These are phyloP conservation scores for Cladobotryum protrusum DNA, from an alignment of 2,329 filamentous ascomycete genomes.

Conservation along the genomic window DNA sequence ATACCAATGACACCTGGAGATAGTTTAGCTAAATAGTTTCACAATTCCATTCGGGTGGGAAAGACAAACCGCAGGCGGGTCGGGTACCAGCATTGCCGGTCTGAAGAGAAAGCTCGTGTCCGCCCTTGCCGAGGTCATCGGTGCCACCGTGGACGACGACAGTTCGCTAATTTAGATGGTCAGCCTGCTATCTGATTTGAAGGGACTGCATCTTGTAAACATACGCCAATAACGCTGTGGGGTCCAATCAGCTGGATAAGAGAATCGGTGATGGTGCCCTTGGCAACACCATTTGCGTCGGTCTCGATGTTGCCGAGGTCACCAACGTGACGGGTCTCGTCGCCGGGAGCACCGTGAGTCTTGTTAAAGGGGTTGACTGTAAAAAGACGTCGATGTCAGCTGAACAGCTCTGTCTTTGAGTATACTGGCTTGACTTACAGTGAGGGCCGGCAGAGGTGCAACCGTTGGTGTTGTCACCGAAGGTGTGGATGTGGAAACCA, in stretches of 20 bases:
- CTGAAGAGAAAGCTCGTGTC: conserved; percentile 92
- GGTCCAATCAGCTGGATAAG: conserved; percentile 93
- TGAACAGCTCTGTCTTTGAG: not conserved
- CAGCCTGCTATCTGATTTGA: not conserved
- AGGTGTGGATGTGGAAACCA: conserved; percentile 98
- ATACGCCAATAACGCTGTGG: conserved; percentile 87
- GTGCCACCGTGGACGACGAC: conserved; percentile 92
- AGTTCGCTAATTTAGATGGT: conserved; percentile 60
- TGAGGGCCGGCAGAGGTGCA: conserved; percentile 98
- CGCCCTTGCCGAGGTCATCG: conserved; percentile 92
- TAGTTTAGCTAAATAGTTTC: conserved; percentile 6
- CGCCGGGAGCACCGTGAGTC: conserved; percentile 80
- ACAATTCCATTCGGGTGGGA: not conserved
- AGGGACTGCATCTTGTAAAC: conserved; percentile 17
- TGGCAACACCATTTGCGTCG: conserved; percentile 83
- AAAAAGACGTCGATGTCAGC: conserved; percentile 9
- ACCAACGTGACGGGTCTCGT: conserved; percentile 86
- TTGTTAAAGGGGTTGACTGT: conserved; percentile 92
- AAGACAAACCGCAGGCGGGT: conserved; percentile 79
- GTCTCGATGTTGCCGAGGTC: conserved; percentile 97
- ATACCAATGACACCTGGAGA: conserved; percentile 77
- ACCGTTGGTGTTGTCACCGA: conserved; percentile 99
- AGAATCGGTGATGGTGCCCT: conserved; percentile 73
- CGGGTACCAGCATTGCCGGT: conserved; percentile 92
- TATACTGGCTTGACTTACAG: conserved; percentile 55